Percentiles rank a stretch among this genome's conserved stretches.
Conservation (phyloP, 495 filamentous ascomycete species). For the Lophiotrema nucula region DNA sequence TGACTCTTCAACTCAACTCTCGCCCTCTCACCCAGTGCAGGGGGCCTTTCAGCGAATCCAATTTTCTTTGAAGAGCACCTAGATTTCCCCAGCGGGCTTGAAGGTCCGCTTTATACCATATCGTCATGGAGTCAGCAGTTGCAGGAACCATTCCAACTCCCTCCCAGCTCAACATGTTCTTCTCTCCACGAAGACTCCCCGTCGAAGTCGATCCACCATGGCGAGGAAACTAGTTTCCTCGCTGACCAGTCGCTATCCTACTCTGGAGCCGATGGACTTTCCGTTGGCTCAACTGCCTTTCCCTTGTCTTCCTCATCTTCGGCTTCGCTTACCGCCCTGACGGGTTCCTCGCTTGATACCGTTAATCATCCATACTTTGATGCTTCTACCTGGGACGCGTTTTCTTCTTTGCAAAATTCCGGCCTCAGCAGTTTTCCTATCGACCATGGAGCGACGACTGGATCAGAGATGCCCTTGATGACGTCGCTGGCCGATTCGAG, state of each 20-base stretch:
- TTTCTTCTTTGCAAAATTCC: conserved; percentile 19
- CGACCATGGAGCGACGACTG: background rate
- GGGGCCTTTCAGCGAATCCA: conserved; percentile 11
- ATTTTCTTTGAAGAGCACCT: conserved; percentile 28
- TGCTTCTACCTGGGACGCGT: conserved; percentile 5
- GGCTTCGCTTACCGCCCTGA: conserved; percentile 10
- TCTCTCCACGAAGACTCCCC: conserved; percentile 20
- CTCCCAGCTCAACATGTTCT: conserved; percentile 4
- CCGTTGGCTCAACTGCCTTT: background rate
- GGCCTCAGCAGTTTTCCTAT: background rate
- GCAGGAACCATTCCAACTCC: background rate
- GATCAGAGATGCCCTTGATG: too few relatives aligned
- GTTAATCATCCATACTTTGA: conserved; percentile 1
- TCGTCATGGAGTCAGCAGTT: conserved; percentile 12
- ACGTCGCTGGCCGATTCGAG: too few relatives aligned
- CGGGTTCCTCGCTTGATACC: background rate
- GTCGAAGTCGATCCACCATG: conserved; percentile 11
- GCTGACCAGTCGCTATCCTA: conserved; percentile 16
- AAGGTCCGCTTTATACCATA: conserved; percentile 7
- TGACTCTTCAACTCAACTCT: conserved; percentile 10
- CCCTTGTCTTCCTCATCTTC: conserved; percentile 12
- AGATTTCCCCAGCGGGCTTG: conserved; percentile 19
- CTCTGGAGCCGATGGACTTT: background rate
- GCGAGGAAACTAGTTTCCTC: conserved; percentile 4
- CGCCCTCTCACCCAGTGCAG: conserved; percentile 19